Base-by-base conservation (phyloP, 2,329 filamentous ascomycete species). In the Trichoderma asperellum region DNA sequence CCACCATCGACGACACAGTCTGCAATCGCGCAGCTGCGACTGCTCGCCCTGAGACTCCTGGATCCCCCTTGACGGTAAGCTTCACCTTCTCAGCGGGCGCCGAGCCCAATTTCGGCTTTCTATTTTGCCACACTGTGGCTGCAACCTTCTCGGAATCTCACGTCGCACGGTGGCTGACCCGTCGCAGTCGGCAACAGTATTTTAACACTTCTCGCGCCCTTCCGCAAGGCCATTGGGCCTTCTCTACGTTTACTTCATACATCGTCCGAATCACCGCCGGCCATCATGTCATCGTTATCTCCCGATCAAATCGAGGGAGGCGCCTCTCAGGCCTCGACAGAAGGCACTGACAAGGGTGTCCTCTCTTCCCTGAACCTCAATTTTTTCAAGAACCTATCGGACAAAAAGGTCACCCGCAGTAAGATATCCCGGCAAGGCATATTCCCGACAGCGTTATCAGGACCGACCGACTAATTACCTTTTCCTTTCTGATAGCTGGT, bases 351-450 rank as follows among this genome's bases (percentile, higher is more conserved):
- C 58, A 81, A 77, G 68, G 75, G 79, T 55, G 80, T 82, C 1
- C 74, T 81, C 57, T 81, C 81, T 18, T 58, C 53, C n/a, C 29
- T 66, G 37, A 66, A 66, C 53, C 79, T 89, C 67, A 83, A 83
- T 21, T 90, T 92, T 71, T 86, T 92, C 79, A 93, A 89, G 79
- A 88, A 81, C 73, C 83, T 91, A 71, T 86, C 83, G 63, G 91
- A 93, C 68, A 96, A 93, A 82, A 93, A 90, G 77, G 87, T 87
- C 14, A 93, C 91, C n/a, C 86, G 91, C 85, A 91, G 92, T 93
- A 80, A 75, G 72, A 47, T 40, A 24, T 35, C 32, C 32, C 43
- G 32, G 14, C 55, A 56, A 11, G 24, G 6, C 43, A 37, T 34
- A 24, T 7, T 2, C 34, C 12, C 14, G 18, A 43, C n/a, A 24